Base-by-base conservation (phyloP, 495 filamentous ascomycete species). In the Penicillium manginii region DNA sequence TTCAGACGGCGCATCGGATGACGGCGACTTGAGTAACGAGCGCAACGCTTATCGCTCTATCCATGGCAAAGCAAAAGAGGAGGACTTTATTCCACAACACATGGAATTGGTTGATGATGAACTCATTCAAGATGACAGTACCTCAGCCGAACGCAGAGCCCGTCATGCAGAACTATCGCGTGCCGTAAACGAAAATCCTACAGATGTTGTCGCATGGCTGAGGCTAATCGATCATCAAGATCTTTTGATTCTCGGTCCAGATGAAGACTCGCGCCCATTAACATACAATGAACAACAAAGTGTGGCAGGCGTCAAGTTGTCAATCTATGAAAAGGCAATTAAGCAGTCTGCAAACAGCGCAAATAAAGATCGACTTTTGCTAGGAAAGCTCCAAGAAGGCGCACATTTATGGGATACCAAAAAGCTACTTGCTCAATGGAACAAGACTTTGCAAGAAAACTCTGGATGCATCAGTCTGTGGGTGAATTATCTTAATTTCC, bases 291-390 rank as follows among this genome's bases (percentile, higher is more conserved):
- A 96, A 59, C 74, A 69, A 22, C 80, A 77, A 54, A 87, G 86
- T 52, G 81, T 89, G 22, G 88, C 91, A 18, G 90, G 91, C 59
- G 83, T 96, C 35, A 92, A 89, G 59, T 60, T 96, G 2, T 88
- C 87, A 0, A 82, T 97, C n/a, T 92, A 92, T 62, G 84, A 91
- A 50, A 86, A 92, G 55, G 92, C 92, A 4, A 70, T 97, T 6
- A 72, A 75, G 33, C 83, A 86, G 52, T 77, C 81, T 14, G 69
- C 65, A 9, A 61, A 77, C 3, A 67, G 79, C 26, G 67, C 76
- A 35, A 58, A 55, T 15, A 71, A 63, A 33, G 87, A 91, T 58
- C 69, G 69, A 15, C 75, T 97, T 2, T 58, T 91, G 4, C 59
- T 89, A 2, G 84, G 84, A 10, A 77, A 90, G 51, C 84, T 97